Evolutionary conservation across 2,329 filamentous ascomycete genomes (phyloP).

Genomic region (Shiraia sp.): DNA sequence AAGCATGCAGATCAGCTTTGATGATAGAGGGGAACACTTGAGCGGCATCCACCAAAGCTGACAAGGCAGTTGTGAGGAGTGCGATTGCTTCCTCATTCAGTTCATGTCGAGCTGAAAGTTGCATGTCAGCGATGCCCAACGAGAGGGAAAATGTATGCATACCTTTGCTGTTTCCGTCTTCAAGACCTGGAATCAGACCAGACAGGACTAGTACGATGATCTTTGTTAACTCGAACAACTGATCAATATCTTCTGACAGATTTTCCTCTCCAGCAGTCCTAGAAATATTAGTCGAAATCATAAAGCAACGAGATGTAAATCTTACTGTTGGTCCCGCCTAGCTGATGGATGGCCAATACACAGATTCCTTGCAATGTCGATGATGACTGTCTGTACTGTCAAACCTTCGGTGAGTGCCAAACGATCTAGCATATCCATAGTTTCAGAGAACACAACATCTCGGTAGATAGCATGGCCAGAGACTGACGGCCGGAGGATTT

Average conservation of each 20-base stretch:
- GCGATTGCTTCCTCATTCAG: conserved; percentile 86
- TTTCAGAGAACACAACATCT: conserved; percentile 93
- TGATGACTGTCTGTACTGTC: conserved; percentile 87
- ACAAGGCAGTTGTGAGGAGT: conserved; percentile 77
- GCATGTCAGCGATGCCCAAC: conserved; percentile 35
- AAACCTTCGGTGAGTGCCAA: conserved; percentile 89
- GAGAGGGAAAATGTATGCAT: neutral
- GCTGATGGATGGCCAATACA: conserved; percentile 92
- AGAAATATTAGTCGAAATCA: conserved; percentile 6
- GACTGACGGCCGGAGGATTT: conserved; percentile 91
- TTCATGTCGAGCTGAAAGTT: conserved; percentile 65
- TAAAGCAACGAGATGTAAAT: neutral
- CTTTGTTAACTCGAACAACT: conserved; percentile 93
- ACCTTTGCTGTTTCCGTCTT: conserved; percentile 55
- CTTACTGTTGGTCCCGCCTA: conserved; percentile 65
- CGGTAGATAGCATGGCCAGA: conserved; percentile 96
- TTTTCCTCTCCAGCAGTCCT: conserved; percentile 64
- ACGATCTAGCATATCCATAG: conserved; percentile 92
- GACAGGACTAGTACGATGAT: conserved; percentile 94
- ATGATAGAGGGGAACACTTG: conserved; percentile 97
- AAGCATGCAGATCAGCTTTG: conserved; percentile 93
- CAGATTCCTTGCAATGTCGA: conserved; percentile 88
- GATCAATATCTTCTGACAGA: conserved; percentile 94
- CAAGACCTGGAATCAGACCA: conserved; percentile 81
- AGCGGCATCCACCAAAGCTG: conserved; percentile 89